Evolutionary conservation across 306 rosid species (phyloP), one percentile per base, ranked within the genome.

Genomic region (Begonia masoniana): DNA sequence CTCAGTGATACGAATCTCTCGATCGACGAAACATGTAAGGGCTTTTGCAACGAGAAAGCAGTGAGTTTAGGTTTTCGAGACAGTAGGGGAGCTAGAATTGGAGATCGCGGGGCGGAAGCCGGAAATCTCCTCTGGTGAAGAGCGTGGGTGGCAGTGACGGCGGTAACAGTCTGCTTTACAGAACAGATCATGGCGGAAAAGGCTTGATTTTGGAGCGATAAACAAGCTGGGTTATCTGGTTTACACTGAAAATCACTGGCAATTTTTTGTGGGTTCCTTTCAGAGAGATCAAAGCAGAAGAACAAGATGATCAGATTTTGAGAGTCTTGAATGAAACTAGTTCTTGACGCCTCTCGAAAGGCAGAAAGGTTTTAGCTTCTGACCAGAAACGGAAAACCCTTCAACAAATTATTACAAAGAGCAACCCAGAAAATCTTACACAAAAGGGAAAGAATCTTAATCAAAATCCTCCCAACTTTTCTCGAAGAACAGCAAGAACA

Each of bases 11-110:
- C 82, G 41, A 76, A 62, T 23, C 65, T 69, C 57, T 66, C 77
- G 36, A 63, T 12, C 15, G 75, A 48, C n/a, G 78, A 85, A 43
- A 91, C 67, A 50, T 85, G 82, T 24, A 83, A 47, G 36, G 97
- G 82, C 48, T 58, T 76, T 31, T 71, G 67, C 24, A 75, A 53
- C 7, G 75, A 62, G 26, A 72, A 36, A 15, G 41, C 48, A 5
- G 58, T 43, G 12, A 50, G 39, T 43, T 23, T 59, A 17, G 61
- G 41, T 39, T 43, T 71, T 7, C 23, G 64, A 26, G 50, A 11
- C 23, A 50, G 57, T 0, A 71, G 67, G n/a, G 65, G 55, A 13
- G 79, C 68, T 35, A 66, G 46, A 45, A 68, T 49, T 66, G 46
- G 57, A 39, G 81, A 75, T 57, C 68, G 57, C 41, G 50, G 74